Conservation (phyloP, 2,329 filamentous ascomycete genomes). For the Cladosporium cucumerinum region DNA sequence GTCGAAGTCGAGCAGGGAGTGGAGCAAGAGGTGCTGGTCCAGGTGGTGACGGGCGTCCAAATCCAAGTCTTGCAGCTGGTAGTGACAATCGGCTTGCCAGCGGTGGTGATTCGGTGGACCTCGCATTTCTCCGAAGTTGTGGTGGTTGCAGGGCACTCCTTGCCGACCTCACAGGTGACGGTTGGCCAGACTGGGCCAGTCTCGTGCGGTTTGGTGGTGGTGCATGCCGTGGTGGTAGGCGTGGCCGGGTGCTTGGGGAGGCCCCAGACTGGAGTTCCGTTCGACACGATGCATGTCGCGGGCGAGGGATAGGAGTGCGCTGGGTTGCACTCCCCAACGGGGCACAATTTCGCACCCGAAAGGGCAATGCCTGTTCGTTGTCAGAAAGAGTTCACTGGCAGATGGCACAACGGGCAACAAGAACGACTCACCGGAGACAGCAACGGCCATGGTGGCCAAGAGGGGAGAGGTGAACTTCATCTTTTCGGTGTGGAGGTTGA, state of each 20-base stretch:
- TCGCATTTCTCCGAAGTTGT: constrained; percentile 9
- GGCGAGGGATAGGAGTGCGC: neutral
- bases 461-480: constrained; percentile 1
- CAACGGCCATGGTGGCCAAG: neutral
- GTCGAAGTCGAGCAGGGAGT: neutral
- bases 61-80: constrained; percentile 15
- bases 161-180: neutral
- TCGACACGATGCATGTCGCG: neutral
- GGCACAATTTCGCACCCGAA: neutral
- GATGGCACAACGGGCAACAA: neutral
- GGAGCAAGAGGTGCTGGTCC: constrained; percentile 5
- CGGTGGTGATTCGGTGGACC: neutral
- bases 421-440: neutral
- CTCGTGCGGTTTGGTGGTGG: neutral
- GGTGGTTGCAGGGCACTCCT: neutral
- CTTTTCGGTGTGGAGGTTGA: constrained; percentile 2
- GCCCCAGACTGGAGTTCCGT: neutral
- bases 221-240: neutral
- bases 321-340: neutral
- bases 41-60: constrained; percentile 1
- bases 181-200: constrained; percentile 1
- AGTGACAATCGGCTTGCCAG: constrained; percentile 4
- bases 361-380: neutral
- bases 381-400: neutral
- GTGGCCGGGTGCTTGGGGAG: neutral